phyloP scores from a whole-genome alignment of 2,329 filamentous ascomycete genomes.

The Monosporascus sp. region DNA sequence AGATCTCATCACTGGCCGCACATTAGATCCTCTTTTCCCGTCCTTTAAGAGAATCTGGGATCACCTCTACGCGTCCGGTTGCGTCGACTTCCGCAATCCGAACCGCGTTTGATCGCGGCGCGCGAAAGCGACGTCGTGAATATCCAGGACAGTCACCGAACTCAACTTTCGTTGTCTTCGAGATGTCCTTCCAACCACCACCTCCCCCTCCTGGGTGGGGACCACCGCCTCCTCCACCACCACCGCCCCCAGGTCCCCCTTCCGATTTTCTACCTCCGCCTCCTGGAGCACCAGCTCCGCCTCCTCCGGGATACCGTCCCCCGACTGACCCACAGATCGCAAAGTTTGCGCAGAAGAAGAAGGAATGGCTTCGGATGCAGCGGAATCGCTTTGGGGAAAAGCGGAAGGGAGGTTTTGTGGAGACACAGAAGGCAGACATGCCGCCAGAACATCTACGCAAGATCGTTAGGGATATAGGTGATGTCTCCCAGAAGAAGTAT shows the following conservation, averaged over 20 bases:
- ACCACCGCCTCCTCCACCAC: conserved; percentile 43
- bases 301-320: conserved; percentile 80
- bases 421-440: conserved; percentile 98
- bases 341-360: conserved; percentile 98
- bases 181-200: conserved; percentile 46
- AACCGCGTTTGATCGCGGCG: conserved; percentile 26
- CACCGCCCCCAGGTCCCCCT: conserved; percentile 52
- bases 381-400: conserved; percentile 95
- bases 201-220: conserved; percentile 56
- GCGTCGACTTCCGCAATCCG: conserved; percentile 14
- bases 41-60: conserved; percentile 3
- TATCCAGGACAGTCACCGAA: conserved; percentile 13
- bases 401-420: conserved; percentile 90
- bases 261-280: conserved; percentile 53
- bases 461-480: conserved; percentile 96
- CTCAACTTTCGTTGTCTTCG: conserved; percentile 11
- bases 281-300: conserved; percentile 57
- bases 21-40: conserved; percentile 6
- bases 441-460: conserved; percentile 97
- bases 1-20: conserved; percentile 2
- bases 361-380: conserved; percentile 91
- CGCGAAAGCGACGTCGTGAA: conserved; percentile 24
- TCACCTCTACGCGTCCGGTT: conserved; percentile 7
- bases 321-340: conserved; percentile 76
- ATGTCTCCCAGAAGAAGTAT: conserved; percentile 99